Evolutionary conservation across 2,329 filamentous ascomycete species (phyloP), one percentile per base, ranked within the genome.

Genomic region (Xylariales sp.): DNA sequence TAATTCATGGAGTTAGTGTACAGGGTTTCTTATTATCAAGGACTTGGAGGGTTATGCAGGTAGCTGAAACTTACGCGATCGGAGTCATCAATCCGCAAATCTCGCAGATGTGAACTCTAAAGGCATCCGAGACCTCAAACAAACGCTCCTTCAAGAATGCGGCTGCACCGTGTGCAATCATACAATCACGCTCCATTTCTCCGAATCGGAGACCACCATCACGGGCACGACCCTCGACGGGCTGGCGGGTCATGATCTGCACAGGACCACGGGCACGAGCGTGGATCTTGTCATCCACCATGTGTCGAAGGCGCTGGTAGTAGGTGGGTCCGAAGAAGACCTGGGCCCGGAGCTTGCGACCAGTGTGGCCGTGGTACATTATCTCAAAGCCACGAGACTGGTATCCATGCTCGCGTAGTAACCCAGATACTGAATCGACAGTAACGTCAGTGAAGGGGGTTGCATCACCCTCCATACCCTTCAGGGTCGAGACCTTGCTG

Each of bases 111-210:
- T 98, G 93, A 42, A 98, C 93, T 63, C 90, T 78, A 77, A 97
- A 98, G 25, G 93, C 91, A 69, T 98, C 93, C 37, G 88, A 95
- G 35, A 98, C 93, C 61, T 97, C 91, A 56, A 98, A 96, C 41
- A 98, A 69, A 55, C 93, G 81, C 72, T 98, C 93, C 70, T 98
- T 98, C 58, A 98, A 69, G 77, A 98, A 98, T 2, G 90, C 85
- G 38, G 88, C 91, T 4, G 94, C 93, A 60, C 93, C 93, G 62
- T 98, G 94, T n/a, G 94, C 89, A 71, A 98, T 98, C 93, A 98
- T 98, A 63, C 93, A 98, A 79, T 98, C 94, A 70, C 94, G 91
- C 68, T 98, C 94, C 93, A 98, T 98, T 74, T 98, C 93, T 82
- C 93, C 93, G 80, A 98, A 98, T 60, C 94, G 91, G 30, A 98